Conservation (phyloP, 139 green algal species). For the Pseudopediastrum boryanum region DNA sequence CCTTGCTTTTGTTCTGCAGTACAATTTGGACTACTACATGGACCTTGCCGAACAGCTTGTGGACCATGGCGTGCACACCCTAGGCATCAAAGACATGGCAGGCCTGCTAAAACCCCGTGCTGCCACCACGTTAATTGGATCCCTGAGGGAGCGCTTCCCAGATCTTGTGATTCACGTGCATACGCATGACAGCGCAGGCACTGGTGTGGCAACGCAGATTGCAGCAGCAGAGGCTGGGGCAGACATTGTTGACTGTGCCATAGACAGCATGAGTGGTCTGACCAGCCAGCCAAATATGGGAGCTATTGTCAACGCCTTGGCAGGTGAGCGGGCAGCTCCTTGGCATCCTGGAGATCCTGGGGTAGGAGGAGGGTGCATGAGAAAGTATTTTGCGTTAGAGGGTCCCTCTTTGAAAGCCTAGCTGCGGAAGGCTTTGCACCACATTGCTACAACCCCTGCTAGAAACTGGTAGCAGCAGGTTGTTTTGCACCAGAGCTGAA, state of each 20-base stretch:
- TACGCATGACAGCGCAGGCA: conserved; percentile 92
- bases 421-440: too few relatives aligned
- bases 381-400: too few relatives aligned
- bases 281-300: conserved; percentile 88
- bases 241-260: conserved; percentile 87
- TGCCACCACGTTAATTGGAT: conserved; percentile 80
- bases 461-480: too few relatives aligned
- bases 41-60: conserved; percentile 84
- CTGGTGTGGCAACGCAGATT: conserved; percentile 46
- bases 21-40: conserved; percentile 94
- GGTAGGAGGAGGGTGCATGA: too few relatives aligned
- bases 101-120: conserved; percentile 85
- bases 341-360: too few relatives aligned
- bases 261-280: conserved; percentile 83
- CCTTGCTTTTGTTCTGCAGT: conserved; percentile 56
- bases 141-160: conserved; percentile 77
- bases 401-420: too few relatives aligned
- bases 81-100: conserved; percentile 91
- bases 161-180: conserved; percentile 86
- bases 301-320: conserved; percentile 79
- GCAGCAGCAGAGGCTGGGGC: conserved; percentile 72
- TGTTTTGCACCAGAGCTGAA: too few relatives aligned
- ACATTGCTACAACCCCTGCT: too few relatives aligned
- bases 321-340: too few relatives aligned
- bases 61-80: conserved; percentile 79